Conservation (phyloP, 371 early-diverging fungal genomes). For the Thermomucor indicae-seudaticae region DNA sequence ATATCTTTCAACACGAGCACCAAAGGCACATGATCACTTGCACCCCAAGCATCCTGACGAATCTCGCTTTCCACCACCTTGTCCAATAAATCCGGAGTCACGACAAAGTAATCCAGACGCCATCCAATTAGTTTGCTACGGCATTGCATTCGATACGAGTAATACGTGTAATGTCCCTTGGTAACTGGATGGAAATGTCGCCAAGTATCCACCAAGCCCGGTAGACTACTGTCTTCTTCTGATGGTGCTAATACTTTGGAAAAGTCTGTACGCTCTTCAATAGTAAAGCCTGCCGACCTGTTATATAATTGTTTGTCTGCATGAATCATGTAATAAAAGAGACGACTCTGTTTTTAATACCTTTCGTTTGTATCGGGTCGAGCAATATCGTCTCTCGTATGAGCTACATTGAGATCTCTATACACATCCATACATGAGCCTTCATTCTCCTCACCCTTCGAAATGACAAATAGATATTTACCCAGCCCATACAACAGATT, state of each 20-base stretch:
- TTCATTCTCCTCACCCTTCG: neutral
- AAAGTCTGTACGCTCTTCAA: conserved; percentile 80
- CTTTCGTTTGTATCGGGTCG: conserved; percentile 73
- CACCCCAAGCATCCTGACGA: conserved; percentile 80
- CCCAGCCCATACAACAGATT: conserved; percentile 84
- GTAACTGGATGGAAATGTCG: conserved; percentile 71
- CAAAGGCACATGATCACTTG: conserved; percentile 74
- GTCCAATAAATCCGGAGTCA: conserved; percentile 56
- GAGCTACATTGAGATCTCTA: conserved; percentile 88
- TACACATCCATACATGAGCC: neutral
- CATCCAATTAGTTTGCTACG: conserved; percentile 80
- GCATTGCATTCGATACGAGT: conserved; percentile 71
- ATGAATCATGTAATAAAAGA: neutral
- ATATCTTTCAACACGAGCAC: conserved; percentile 13
- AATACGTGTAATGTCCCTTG: conserved; percentile 76
- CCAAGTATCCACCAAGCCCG: conserved; percentile 72
- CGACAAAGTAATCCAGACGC: conserved; percentile 88
- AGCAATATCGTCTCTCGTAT: conserved; percentile 76
- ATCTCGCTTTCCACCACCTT: conserved; percentile 65
- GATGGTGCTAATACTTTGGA: conserved; percentile 52
- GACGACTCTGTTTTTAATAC: conserved; percentile 10
- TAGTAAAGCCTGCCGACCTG: conserved; percentile 81
- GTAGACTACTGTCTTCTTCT: conserved; percentile 18
- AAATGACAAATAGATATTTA: conserved; percentile 11
- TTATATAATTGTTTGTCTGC: conserved; percentile 1